These are phyloP conservation scores for Suhomyces choctaworum DNA, from an alignment of 1,139 yeast species.

Conservation along the genomic window DNA sequence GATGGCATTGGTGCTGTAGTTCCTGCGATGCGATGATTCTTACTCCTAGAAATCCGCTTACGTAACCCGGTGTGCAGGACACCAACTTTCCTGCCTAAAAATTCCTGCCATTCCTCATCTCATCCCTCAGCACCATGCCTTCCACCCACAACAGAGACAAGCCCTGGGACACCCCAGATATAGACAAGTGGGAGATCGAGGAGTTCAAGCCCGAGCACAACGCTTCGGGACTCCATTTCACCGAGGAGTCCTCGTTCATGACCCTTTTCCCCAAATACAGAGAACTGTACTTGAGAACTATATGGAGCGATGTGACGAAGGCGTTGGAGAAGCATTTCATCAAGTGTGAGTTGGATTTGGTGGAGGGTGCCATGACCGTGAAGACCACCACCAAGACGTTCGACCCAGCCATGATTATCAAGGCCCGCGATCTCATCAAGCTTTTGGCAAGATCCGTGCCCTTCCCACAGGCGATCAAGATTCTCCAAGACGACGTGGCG, in stretches of 20 bases:
- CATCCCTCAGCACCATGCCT: slow-evolving; percentile 54
- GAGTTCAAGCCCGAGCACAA: slow-evolving; percentile 91
- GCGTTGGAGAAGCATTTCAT: slow-evolving; percentile 72
- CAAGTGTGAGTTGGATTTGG: slow-evolving; percentile 81
- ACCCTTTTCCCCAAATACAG: slow-evolving; percentile 96
- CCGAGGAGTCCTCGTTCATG: slow-evolving; percentile 94
- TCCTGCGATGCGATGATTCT: slow-evolving; percentile 2
- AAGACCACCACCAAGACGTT: slow-evolving; percentile 92
- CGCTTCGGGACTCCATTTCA: slow-evolving; percentile 78
- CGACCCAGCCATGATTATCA: slow-evolving; percentile 92
- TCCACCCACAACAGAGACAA: slow-evolving; percentile 92
- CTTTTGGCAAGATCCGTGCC: slow-evolving; percentile 95
- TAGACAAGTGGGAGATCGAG: slow-evolving; percentile 90
- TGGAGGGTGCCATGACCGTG: slow-evolving; percentile 97
- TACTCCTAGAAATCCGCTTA: too few relatives aligned
- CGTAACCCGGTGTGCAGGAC: too few relatives aligned
- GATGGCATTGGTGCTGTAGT: slow-evolving; percentile 3
- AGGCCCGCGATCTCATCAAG: slow-evolving; percentile 93
- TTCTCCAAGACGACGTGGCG: slow-evolving; percentile 87
- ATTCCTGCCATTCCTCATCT: slow-evolving; percentile 5
- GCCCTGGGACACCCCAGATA: slow-evolving; percentile 97
- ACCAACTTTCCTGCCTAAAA: too few relatives aligned
- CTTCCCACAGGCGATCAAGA: slow-evolving; percentile 91
- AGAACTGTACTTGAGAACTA: slow-evolving; percentile 81
- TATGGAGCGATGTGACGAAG: slow-evolving; percentile 92